Evolutionary conservation across 805 yeast species (phyloP), one percentile per base, ranked within the genome.

Genomic region (Ogataea ramenticola): DNA sequence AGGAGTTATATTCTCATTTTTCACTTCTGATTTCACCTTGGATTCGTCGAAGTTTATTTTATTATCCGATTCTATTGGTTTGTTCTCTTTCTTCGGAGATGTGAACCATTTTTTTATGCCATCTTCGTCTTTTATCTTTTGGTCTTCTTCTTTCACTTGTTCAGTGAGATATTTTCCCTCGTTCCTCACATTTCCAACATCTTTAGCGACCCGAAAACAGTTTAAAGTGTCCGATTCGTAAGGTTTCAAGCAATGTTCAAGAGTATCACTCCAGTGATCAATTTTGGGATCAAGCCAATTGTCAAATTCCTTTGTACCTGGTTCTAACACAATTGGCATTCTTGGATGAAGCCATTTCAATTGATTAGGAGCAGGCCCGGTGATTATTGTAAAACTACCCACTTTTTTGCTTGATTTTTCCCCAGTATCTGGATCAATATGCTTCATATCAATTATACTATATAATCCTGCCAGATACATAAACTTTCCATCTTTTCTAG

Each of bases 241-340:
- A 0, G 67, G 57, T 26, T 68, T 64, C 42, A 84, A 59, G 12
- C 70, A 53, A 2, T 60, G 53, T 1, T 67, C 67, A 20, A 80
- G 48, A 1, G 65, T 59, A 3, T 61, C 61, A 45, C 60, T 53
- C 74, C 79, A 72, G 15, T 59, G 57, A 24, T 44, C 31, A 0
- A 49, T 44, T 0, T 49, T 46, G 0, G 77, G 71, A 43, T 75
- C 66, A 31, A 88, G 60, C 96, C 96, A 90, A 3, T 57, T 53
- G 4, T 71, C 57, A 75, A 90, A 79, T 35, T 71, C 75, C n/a
- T 65, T 51, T 0, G 79, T 62, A 0, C 75, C 79, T 0, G 87
- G 86, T 26, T 67, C 71, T 6, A 88, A 44, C 14, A 87, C 71
- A 2, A 84, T 67, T 0, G 97, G 97, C 79, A 87, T 86, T 22